Base-by-base conservation (phyloP, 2,329 filamentous ascomycete genomes). In the Botrytis paeoniae region DNA sequence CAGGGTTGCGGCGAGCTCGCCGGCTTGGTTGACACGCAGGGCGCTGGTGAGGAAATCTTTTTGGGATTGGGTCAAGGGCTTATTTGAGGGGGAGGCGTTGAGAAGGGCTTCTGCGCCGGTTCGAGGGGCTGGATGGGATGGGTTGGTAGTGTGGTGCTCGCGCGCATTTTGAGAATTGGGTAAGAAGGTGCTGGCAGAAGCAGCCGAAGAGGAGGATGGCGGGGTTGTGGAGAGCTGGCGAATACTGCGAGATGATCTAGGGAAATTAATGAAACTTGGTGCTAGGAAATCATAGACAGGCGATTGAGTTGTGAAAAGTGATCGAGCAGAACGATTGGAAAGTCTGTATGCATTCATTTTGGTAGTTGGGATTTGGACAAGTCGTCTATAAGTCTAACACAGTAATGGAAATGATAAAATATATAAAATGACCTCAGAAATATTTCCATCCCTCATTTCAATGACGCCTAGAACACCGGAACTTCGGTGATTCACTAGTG, bases 11-110 rank as follows among this genome's bases (percentile, higher is more conserved):
- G 96, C 96, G n/a, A 99, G 89, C 84, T 99, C 96, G 80, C 96
- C 96, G 37, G 96, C 94, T 84, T 99, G 96, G 83, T 99, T 98
- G 73, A 99, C 96, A 75, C 96, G 94, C 43, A 98, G 90, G 25
- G 93, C 93, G 41, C 91, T 89, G 73, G 92, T 91, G 66, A 97
- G 89, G 79, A 92, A 97, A 73, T 91, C 87, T 73, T 89, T 87
- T 80, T 97, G 93, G 74, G 89, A 86, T 76, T 88, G 83, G 43
- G 89, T 93, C 64, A 96, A 85, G 16, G 90, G 86, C 81, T 80
- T 78, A 8, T 10, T 68, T 29, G 45, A 29, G 16, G 62, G 51
- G 4, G 62, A 16, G 6, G 70, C 54, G 10, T 68, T 16, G 22
- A 20, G 35, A 22, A 68, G 37, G 22, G 62, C 70, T 68, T 72